Evolutionary conservation across 2,329 filamentous ascomycete species (phyloP), one percentile per base, ranked within the genome.

Genomic region (Aureobasidium subglaciale): DNA sequence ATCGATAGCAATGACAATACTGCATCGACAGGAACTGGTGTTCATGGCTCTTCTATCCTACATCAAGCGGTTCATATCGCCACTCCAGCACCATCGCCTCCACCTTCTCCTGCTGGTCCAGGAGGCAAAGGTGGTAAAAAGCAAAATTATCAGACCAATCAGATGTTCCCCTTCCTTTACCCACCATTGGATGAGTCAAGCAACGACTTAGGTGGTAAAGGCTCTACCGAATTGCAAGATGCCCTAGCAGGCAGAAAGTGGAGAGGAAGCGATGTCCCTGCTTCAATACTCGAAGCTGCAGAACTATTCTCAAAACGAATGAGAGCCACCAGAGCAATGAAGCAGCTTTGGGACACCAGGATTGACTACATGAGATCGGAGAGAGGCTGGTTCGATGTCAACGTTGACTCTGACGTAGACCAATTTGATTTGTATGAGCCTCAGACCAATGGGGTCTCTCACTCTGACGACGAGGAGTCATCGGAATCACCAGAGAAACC

Each of bases 61-160:
- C 85, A 97, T 67, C 92, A 97, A 65, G 90, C 93, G 5, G 92
- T 99, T 5, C 93, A 99, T 69, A 99, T 99, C 63, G 93, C 93
- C n/a, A 99, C 93, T 1, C 93, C 93, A 0, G 92, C 91, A 0
- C 93, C 93, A 1, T 99, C 93, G 0, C 93, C 93, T 22, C 93
- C 93, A 0, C 93, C 93, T 1, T 96, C 92, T 1, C 93, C 93
- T 9, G 86, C 86, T 30, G 91, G 82, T 1, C 80, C 82, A 3
- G 82, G 90, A 24, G 90, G 90, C 0, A 99, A 97, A 70, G 89
- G 88, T 52, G 91, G 87, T 1, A 99, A 99, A 77, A 99, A 99
- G 68, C 93, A 99, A 66, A 99, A 97, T 63, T 99, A 99, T 65
- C 93, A 99, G 70, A 99, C 93, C 0, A 99, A 99, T 66, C 93